These are phyloP conservation scores for Boeremia lycopersici DNA, from an alignment of 2,329 filamentous ascomycete genomes.

Conservation along the genomic window DNA sequence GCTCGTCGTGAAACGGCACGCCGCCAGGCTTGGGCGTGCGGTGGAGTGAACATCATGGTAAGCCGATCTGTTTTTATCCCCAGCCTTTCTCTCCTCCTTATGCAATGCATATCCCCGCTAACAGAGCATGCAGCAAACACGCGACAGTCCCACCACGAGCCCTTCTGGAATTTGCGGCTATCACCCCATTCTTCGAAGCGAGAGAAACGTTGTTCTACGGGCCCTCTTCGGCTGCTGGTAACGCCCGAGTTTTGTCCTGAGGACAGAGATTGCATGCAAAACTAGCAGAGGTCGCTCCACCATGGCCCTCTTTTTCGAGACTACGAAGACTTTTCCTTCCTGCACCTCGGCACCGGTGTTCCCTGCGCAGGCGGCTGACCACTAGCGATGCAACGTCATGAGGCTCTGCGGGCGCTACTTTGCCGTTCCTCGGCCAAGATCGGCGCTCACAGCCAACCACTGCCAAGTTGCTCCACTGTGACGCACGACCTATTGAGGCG, in stretches of 20 bases:
- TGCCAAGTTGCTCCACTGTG: slow-evolving; percentile 4
- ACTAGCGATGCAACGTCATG: slow-evolving; percentile 33
- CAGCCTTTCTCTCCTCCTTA: slow-evolving; percentile 6
- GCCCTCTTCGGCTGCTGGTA: slow-evolving; percentile 7
- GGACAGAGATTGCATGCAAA: slow-evolving; percentile 18
- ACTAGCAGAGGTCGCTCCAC: slow-evolving; percentile 21
- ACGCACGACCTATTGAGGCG: neutral
- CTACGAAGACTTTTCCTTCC: slow-evolving; percentile 24
- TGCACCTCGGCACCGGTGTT: slow-evolving; percentile 14
- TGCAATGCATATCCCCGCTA: slow-evolving; percentile 8
- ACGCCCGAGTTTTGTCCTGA: slow-evolving; percentile 20
- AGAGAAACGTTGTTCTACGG: slow-evolving; percentile 11
- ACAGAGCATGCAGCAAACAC: slow-evolving; percentile 3
- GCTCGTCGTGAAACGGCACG: slow-evolving; percentile 13
- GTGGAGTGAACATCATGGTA: slow-evolving; percentile 15
- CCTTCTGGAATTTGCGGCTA: neutral
- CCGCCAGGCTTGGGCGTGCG: slow-evolving; percentile 12
- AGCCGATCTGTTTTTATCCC: slow-evolving; percentile 5
- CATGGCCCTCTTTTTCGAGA: slow-evolving; percentile 29
- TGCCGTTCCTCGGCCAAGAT: slow-evolving; percentile 28
- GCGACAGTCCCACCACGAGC: slow-evolving; percentile 9
- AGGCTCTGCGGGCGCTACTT: slow-evolving; percentile 17
- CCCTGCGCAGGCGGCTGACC: slow-evolving; percentile 21
- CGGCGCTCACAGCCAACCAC: slow-evolving; percentile 22
- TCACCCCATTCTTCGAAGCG: slow-evolving; percentile 11